Conservation (phyloP, 495 filamentous ascomycete species). For the Wilcoxina mikolae region DNA sequence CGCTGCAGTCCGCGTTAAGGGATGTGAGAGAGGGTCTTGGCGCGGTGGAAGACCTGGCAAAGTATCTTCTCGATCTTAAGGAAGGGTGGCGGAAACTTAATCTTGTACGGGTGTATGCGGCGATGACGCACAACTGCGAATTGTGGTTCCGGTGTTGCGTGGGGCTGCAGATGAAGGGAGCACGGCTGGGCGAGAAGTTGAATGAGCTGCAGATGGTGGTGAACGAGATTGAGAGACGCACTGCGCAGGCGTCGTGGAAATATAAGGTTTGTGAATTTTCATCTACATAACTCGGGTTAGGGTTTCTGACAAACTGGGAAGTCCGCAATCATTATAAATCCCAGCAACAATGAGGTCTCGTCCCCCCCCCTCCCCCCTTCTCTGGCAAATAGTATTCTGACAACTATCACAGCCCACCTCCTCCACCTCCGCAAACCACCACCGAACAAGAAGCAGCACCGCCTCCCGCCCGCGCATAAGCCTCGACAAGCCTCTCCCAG, state of each 20-base stretch:
- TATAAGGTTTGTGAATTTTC: not conserved
- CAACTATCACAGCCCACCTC: not conserved
- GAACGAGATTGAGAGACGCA: slow-evolving; percentile 61
- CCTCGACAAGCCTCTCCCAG: slow-evolving; percentile 1
- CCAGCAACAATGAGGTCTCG: not conserved
- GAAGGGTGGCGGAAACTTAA: slow-evolving; percentile 42
- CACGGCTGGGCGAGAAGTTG: slow-evolving; percentile 44
- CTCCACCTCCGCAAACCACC: not conserved
- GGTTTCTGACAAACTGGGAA: not conserved
- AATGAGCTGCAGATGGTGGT: slow-evolving; percentile 51
- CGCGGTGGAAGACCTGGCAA: slow-evolving; percentile 59
- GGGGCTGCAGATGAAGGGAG: slow-evolving; percentile 51
- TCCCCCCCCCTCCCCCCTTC: not conserved
- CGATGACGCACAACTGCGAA: slow-evolving; percentile 73
- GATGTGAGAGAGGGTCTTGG: slow-evolving; percentile 66
- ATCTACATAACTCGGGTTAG: not conserved
- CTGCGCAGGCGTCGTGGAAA: slow-evolving; percentile 40
- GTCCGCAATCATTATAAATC: not conserved
- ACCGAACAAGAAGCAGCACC: too few relatives aligned
- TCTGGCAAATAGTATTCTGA: not conserved
- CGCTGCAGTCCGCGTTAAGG: slow-evolving; percentile 58
- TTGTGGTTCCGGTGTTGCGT: slow-evolving; percentile 68
- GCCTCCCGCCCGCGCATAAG: not conserved
- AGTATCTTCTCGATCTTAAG: slow-evolving; percentile 53
- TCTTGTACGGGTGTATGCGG: slow-evolving; percentile 51